Conservation (phyloP, 176 grass and related monocot species). For the Cenchrus americanus region DNA sequence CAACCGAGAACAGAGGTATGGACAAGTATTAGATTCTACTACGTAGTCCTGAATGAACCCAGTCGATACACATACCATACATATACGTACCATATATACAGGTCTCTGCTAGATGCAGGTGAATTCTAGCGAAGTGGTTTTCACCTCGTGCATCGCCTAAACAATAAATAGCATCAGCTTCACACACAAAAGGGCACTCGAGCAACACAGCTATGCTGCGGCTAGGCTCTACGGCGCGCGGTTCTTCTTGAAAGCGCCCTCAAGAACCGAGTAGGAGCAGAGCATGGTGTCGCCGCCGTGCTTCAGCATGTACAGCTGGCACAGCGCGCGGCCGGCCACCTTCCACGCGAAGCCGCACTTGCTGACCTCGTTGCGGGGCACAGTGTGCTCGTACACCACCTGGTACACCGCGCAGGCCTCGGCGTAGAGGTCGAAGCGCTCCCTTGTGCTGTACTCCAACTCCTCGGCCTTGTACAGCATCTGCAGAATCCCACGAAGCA, state of each 20-base stretch:
- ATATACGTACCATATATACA: not conserved
- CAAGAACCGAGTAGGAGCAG: conserved; percentile 24
- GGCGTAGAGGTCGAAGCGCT: conserved; percentile 10
- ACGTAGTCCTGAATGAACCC: no score
- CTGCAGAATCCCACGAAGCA: conserved; percentile 28
- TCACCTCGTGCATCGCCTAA: not conserved
- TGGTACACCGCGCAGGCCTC: conserved; percentile 62
- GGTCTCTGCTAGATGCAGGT: not conserved
- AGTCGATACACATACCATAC: not conserved
- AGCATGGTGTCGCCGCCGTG: not conserved
- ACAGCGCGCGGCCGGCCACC: conserved; percentile 59
- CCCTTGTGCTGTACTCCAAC: conserved; percentile 46
- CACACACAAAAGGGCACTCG: not conserved
- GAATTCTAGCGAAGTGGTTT: not conserved
- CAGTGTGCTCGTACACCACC: conserved; percentile 49
- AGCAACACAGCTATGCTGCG: no score
- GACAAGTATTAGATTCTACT: no score
- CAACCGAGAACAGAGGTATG: no score
- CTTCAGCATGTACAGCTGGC: conserved; percentile 11
- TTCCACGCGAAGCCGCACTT: conserved; percentile 67
- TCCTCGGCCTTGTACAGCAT: conserved; percentile 51
- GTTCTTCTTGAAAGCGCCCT: conserved; percentile 19
- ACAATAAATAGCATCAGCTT: not conserved
- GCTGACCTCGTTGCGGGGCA: not conserved
- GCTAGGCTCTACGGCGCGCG: not conserved